A percentile compares a stretch with the other conserved stretches of the same genome.
These are phyloP conservation scores for Tilletia indica DNA, from an alignment of 1,284 basidiomycete species.

Conservation along the genomic window DNA sequence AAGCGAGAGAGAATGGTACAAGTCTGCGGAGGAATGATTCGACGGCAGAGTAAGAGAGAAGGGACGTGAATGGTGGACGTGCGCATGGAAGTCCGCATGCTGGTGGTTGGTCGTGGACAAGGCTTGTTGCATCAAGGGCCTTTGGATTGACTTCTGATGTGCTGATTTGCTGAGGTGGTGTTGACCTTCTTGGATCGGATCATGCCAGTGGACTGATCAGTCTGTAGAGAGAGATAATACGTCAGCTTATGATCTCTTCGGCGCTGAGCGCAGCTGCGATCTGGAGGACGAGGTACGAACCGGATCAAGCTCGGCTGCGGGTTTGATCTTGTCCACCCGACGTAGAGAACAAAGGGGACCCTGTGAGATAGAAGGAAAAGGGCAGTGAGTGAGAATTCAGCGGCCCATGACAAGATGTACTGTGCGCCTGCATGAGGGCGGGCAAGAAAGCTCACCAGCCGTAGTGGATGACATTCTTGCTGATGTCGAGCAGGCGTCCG, in stretches of 20 bases:
- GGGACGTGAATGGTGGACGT: too few species aligned
- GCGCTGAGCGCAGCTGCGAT: not conserved
- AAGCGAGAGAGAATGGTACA: too few species aligned
- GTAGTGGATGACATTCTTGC: constrained; percentile 51
- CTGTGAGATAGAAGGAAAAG: constrained; percentile 24
- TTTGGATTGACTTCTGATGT: too few species aligned
- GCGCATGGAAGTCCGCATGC: too few species aligned
- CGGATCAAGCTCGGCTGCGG: constrained; percentile 53
- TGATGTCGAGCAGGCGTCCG: constrained; percentile 47
- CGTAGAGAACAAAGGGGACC: constrained; percentile 54
- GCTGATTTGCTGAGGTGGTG: too few species aligned
- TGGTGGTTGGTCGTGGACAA: too few species aligned
- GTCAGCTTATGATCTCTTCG: not conserved
- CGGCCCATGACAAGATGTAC: too few species aligned
- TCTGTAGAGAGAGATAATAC: constrained; percentile 22
- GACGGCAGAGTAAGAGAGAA: too few species aligned
- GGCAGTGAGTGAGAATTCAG: not conserved
- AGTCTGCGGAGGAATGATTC: too few species aligned
- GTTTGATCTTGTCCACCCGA: constrained; percentile 51
- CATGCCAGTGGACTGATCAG: constrained; percentile 46
- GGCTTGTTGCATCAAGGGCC: too few species aligned
- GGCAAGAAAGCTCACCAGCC: constrained; percentile 38
- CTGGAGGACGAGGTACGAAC: constrained; percentile 28
- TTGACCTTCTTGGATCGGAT: constrained; percentile 5
- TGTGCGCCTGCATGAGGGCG: too few species aligned